Base-by-base conservation (phyloP, 2,329 filamentous ascomycete genomes). In the Phaeosphaeriaceae sp. region DNA sequence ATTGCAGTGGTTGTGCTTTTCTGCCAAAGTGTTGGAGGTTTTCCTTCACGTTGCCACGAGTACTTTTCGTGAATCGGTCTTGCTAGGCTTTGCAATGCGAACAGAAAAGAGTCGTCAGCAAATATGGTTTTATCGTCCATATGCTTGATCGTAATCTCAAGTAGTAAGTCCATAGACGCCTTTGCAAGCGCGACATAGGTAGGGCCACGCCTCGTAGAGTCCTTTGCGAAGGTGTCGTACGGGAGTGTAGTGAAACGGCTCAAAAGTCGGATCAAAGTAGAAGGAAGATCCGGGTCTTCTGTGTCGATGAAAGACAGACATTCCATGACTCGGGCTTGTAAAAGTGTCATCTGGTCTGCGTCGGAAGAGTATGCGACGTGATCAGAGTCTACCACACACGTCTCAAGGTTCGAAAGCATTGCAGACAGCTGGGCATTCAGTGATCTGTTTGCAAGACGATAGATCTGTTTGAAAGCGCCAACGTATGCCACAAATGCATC, bases 111-210 rank as follows among this genome's bases (percentile, higher is more conserved):
- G 1, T 88, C 88, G 46, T 87, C 88, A 1, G 80, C 81, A 69
- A 93, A 93, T 0, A 96, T 86, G 36, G 90, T 87, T n/a, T 80
- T 71, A 22, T 91, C 87, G 0, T 79, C 75, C 0, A 87, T 84
- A 61, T 91, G 88, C 17, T 81, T 78, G 3, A 87, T 76, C 3
- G 90, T 80, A 2, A 92, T 78, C 0, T 78, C 79, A 62, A 90
- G 83, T 1, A 96, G 77, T 47, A 92, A 85, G 1, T 84, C 80
- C 84, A 97, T 95, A 57, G 90, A 88, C 20, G 87, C 86, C 75
- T 95, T 96, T 1, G 93, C 92, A 71, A 98, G 86, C 33, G 95
- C 94, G 54, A 99, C 88, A 72, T 93, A 98, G 0, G 92, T 96
- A 7, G 92, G 90, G 56, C 87, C 87, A 51, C 71, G 72, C 54